These are phyloP conservation scores for Paratinospora sagittata DNA, from an alignment of 164 flowering plant species.

Conservation along the genomic window DNA sequence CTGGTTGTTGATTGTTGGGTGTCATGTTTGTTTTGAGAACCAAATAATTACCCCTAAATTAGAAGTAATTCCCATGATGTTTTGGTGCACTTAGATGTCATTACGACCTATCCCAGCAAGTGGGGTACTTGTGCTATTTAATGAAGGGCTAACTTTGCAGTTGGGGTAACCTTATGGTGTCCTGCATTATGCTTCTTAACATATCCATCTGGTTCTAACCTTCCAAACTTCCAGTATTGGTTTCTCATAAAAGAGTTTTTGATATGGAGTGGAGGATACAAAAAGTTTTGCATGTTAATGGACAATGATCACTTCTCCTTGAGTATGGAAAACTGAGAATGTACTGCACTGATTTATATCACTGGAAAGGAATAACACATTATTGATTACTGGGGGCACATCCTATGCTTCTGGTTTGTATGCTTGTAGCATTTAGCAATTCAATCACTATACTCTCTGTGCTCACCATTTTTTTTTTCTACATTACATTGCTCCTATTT, in stretches of 20 bases:
- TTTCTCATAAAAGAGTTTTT: neutral
- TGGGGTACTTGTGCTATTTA: neutral
- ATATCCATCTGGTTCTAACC: neutral
- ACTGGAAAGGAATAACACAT: neutral
- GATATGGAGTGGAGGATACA: neutral
- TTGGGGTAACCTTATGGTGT: no score
- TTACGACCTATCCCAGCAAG: neutral
- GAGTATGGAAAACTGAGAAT: neutral
- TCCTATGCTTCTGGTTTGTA: neutral
- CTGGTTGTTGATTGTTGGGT: neutral
- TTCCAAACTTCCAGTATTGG: neutral
- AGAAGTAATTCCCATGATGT: neutral
- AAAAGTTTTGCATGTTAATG: neutral
- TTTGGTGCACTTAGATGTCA: neutral
- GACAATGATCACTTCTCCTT: neutral
- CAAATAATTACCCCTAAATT: neutral
- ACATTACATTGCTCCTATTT: no score
- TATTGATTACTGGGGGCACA: neutral
- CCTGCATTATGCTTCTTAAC: neutral
- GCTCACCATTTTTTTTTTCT: neutral
- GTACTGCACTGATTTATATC: neutral
- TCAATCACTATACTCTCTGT: neutral
- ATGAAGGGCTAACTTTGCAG: neutral
- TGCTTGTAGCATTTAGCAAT: neutral
- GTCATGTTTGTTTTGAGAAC: neutral